Evolutionary conservation across 257 asterid species (phyloP).

Genomic region (Schizonepeta tenuifolia): DNA sequence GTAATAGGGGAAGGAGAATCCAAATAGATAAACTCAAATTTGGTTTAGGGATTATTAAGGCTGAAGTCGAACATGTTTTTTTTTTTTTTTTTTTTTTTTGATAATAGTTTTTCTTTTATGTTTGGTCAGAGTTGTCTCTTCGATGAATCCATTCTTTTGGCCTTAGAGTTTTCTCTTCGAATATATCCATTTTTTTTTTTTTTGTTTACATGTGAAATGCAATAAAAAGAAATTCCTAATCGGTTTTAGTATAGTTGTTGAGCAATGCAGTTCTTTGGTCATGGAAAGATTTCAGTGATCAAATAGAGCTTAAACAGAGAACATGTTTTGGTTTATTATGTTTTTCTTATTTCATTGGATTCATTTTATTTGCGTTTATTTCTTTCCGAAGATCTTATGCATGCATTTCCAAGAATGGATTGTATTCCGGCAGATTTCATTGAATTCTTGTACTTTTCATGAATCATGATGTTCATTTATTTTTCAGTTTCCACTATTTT

Average conservation of each 20-base stretch:
- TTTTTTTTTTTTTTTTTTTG: no score
- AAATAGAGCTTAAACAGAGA: background rate
- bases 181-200: background rate
- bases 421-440: slow-evolving; percentile 5
- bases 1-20: background rate
- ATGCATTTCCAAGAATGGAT: background rate
- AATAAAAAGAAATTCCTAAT: background rate
- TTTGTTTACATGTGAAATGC: background rate
- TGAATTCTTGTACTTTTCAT: slow-evolving; percentile 8
- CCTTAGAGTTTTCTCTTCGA: background rate
- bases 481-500: background rate
- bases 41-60: background rate
- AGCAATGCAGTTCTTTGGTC: slow-evolving; percentile 2
- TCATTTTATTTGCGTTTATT: background rate
- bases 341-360: background rate
- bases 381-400: background rate
- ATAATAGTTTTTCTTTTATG: no score
- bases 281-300: slow-evolving; percentile 8
- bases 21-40: background rate
- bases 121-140: no score
- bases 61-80: no score
- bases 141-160: no score
- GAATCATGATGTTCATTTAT: background rate
- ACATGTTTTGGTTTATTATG: background rate
- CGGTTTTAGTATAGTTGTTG: background rate